phyloP scores from a whole-genome alignment of 75 land plant genomes.

The Sequoiadendron giganteum region DNA sequence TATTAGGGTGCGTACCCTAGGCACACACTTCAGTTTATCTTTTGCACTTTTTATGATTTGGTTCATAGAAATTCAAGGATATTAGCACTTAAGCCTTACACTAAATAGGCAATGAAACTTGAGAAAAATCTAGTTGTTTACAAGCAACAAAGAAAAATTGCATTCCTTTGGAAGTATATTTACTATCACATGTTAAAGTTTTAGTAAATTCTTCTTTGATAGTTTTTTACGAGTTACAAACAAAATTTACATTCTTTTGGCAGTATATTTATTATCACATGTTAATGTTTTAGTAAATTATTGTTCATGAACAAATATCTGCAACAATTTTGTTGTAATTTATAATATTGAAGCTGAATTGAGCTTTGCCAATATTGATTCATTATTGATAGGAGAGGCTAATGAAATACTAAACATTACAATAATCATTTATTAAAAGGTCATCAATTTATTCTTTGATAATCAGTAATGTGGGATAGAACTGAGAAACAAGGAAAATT shows the following conservation, averaged over 20 bases:
- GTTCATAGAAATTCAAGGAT: neutral
- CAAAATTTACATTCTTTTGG: too few relatives aligned
- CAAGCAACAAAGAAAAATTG: neutral
- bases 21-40: neutral
- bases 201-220: too few relatives aligned
- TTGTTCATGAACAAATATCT: neutral
- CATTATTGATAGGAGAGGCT: neutral
- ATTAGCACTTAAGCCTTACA: too few relatives aligned
- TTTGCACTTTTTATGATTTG: neutral
- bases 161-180: too few relatives aligned
- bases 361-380: neutral
- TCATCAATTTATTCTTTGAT: neutral
- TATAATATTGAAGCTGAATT: neutral
- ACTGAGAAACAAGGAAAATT: neutral
- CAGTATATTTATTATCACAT: too few relatives aligned
- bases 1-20: slow-evolving; percentile 37
- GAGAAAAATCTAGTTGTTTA: neutral
- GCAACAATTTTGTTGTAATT: neutral
- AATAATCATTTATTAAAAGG: too few relatives aligned
- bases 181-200: too few relatives aligned
- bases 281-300: too few relatives aligned
- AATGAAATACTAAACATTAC: neutral
- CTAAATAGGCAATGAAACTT: neutral
- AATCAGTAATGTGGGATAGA: neutral
- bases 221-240: too few relatives aligned